These are phyloP conservation scores for Gentiana dahurica DNA, from an alignment of 257 asterid species.

Conservation along the genomic window DNA sequence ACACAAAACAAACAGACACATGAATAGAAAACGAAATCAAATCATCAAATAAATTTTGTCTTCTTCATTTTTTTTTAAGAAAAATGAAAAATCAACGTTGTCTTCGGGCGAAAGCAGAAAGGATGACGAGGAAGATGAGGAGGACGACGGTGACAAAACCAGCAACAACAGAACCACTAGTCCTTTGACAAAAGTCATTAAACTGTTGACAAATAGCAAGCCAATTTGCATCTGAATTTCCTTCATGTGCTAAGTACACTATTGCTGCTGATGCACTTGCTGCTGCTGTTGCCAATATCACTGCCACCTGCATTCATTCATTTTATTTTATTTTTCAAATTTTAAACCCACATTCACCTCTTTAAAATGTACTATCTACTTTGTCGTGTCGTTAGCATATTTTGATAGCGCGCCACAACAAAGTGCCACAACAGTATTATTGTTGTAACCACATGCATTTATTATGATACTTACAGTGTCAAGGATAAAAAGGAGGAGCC, in stretches of 20 bases:
- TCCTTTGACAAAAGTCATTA: constrained; percentile 40
- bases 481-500: constrained; percentile 20
- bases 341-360: too few relatives aligned
- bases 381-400: too few relatives aligned
- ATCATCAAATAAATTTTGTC: too few relatives aligned
- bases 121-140: constrained; percentile 26
- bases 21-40: too few relatives aligned
- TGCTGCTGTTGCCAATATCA: constrained; percentile 47
- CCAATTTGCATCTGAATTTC: constrained; percentile 56
- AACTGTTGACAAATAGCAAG: constrained; percentile 58
- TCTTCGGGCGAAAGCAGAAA: constrained; percentile 40
- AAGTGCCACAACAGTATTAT: too few relatives aligned
- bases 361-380: too few relatives aligned
- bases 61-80: too few relatives aligned
- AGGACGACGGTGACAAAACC: constrained; percentile 32
- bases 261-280: constrained; percentile 57
- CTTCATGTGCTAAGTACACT: constrained; percentile 63
- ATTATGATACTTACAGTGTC: constrained; percentile 40
- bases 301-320: constrained; percentile 29
- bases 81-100: background rate
- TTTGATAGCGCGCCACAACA: too few relatives aligned
- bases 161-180: constrained; percentile 50
- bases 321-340: too few relatives aligned
- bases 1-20: too few relatives aligned
- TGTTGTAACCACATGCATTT: too few relatives aligned